A percentile compares a stretch with the other conserved stretches of the same genome.
These are phyloP conservation scores for Cryptococcus jaspeensis DNA, from an alignment of 1,284 basidiomycete genomes.

Conservation along the genomic window DNA sequence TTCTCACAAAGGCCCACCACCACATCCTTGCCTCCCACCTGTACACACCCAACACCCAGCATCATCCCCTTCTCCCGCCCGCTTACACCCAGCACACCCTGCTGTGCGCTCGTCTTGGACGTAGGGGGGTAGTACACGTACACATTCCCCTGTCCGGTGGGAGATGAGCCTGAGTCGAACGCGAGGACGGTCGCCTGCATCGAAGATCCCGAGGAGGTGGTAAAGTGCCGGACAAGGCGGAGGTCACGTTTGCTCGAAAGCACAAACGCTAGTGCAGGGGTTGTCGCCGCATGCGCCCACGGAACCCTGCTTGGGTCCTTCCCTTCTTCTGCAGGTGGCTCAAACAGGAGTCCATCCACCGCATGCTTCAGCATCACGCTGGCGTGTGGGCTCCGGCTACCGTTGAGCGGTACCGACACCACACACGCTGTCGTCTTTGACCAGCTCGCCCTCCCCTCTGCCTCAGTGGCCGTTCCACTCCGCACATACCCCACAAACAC, in stretches of 20 bases:
- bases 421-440: slow-evolving; percentile 31
- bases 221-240: slow-evolving; percentile 72
- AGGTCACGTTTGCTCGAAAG: slow-evolving; percentile 89
- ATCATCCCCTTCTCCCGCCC: slow-evolving; percentile 65
- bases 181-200: slow-evolving; percentile 59
- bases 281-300: slow-evolving; percentile 79
- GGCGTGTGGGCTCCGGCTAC: slow-evolving; percentile 35
- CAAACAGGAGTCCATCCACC: slow-evolving; percentile 77
- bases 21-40: slow-evolving; percentile 45
- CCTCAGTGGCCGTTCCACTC: slow-evolving; percentile 26
- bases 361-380: slow-evolving; percentile 70
- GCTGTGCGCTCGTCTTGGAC: slow-evolving; percentile 62
- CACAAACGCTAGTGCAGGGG: slow-evolving; percentile 87
- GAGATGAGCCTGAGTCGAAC: slow-evolving; percentile 66
- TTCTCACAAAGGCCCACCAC: slow-evolving; percentile 76
- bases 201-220: slow-evolving; percentile 7
- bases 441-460: slow-evolving; percentile 29
- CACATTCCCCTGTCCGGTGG: slow-evolving; percentile 62
- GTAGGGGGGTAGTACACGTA: slow-evolving; percentile 71
- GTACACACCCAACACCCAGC: slow-evolving; percentile 68
- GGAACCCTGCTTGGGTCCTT: slow-evolving; percentile 40
- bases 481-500: slow-evolving; percentile 33
- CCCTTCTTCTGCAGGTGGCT: slow-evolving; percentile 36
- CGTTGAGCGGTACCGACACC: slow-evolving; percentile 38
- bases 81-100: slow-evolving; percentile 72